Evolutionary conservation across 2,329 filamentous ascomycete species (phyloP).

Genomic region (Colletotrichum trifolii): DNA sequence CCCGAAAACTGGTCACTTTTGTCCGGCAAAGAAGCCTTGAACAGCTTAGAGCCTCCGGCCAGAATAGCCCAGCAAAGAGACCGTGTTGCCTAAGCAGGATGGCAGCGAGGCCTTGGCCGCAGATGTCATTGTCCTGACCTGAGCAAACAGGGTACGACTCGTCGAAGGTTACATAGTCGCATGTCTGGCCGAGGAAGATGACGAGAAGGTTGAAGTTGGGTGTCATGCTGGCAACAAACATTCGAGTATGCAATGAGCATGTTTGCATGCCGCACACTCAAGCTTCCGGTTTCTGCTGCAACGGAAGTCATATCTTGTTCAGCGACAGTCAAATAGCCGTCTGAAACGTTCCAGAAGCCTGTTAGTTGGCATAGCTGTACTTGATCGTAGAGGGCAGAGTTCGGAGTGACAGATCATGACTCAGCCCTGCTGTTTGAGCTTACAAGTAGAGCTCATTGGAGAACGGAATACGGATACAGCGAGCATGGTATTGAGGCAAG

Average conservation of each 20-base stretch:
- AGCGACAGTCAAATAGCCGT: not conserved
- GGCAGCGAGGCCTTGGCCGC: too few relatives aligned
- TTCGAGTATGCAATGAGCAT: not conserved
- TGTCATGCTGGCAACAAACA: too few relatives aligned
- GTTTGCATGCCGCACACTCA: not conserved
- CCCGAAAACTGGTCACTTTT: too few relatives aligned
- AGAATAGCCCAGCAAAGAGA: too few relatives aligned
- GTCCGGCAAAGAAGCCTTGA: too few relatives aligned
- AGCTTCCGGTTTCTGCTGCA: constrained; percentile 8
- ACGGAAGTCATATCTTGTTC: constrained; percentile 8
- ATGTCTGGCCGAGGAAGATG: too few relatives aligned
- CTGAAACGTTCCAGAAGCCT: constrained; percentile 33
- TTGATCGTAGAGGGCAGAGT: not conserved
- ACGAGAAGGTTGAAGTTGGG: too few relatives aligned
- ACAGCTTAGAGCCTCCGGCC: too few relatives aligned
- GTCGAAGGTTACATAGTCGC: too few relatives aligned
- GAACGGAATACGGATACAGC: constrained; percentile 4
- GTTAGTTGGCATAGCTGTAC: not conserved
- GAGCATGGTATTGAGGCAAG: not conserved
- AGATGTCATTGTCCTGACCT: too few relatives aligned
- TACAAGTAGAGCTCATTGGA: not conserved
- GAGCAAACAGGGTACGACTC: not conserved
- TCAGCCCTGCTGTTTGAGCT: constrained; percentile 33
- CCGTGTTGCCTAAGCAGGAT: too few relatives aligned
- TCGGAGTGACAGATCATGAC: constrained; percentile 32